Conservation (phyloP, 345 rosid species). For the Ceriops zippeliana region DNA sequence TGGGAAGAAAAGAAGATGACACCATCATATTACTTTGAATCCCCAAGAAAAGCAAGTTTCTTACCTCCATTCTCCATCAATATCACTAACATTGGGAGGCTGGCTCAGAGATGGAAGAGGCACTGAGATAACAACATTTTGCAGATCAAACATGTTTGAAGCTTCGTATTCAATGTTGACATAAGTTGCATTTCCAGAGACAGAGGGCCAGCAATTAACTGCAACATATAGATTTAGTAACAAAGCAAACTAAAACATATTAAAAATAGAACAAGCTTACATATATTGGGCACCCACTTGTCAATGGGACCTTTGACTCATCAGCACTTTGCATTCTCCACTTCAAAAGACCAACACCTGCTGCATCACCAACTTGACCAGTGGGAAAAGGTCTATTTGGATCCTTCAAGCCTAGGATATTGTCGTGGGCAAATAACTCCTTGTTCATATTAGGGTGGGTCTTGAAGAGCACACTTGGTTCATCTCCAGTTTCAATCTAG, state of each 20-base stretch:
- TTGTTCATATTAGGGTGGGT: conserved; percentile 94
- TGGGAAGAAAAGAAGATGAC: neutral
- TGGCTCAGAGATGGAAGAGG: conserved; percentile 97
- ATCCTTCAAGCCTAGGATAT: conserved; percentile 82
- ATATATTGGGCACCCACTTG: conserved; percentile 53
- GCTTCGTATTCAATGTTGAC: conserved; percentile 99
- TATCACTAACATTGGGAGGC: conserved; percentile 73
- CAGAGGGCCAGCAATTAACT: conserved; percentile 99
- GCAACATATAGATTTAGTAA: conserved; percentile 29
- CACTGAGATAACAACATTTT: conserved; percentile 75
- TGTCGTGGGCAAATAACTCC: conserved; percentile 73
- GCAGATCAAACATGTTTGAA: conserved; percentile 83
- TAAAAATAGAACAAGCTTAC: conserved; percentile 1
- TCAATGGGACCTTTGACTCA: conserved; percentile 94
- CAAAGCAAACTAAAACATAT: conserved; percentile 14
- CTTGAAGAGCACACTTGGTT: conserved; percentile 83
- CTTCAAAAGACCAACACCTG: conserved; percentile 93
- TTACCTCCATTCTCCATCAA: conserved; percentile 99
- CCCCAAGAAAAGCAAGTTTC: neutral
- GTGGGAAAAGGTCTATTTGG: conserved; percentile 94
- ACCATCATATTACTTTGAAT: neutral
- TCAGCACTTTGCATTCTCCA: conserved; percentile 99
- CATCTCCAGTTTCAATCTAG: conserved; percentile 84
- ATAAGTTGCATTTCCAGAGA: conserved; percentile 91
- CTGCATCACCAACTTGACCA: conserved; percentile 72